Base-by-base conservation (phyloP, 176 grass and related monocot species). In the Poa pratensis region DNA sequence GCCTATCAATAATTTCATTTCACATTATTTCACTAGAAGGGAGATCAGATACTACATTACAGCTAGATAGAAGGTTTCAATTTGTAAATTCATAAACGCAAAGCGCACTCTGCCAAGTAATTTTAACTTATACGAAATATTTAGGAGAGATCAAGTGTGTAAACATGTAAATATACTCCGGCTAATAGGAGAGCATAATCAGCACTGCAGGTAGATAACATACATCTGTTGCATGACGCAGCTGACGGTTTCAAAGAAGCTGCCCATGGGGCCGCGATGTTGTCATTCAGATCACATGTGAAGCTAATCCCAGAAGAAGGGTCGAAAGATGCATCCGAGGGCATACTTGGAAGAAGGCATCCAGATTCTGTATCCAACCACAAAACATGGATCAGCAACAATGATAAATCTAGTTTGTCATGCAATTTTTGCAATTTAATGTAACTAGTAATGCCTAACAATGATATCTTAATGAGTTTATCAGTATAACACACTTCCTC, bases 241-340 rank as follows among this genome's bases (percentile, higher is more conserved):
- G 93, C 76, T 39, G 93, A 69, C 72, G 86, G 73, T 79, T 94
- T 84, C 78, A 79, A 77, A 80, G 90, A 92, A 73, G 96, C 87
- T 80, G 93, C 86, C 96, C 96, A 98, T 78, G 96, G 96, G 28
- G 96, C 96, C 0, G 96, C 96, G 67, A 98, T 98, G 80, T 98
- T 98, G 72, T 98, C 96, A 90, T 98, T 98, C 88, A 98, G 84
- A 88, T 98, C 96, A 54, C 96, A 96, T 73, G 96, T 98, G 88
- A 98, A 98, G 70, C 96, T 98, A 76, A 98, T 90, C 58, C 96
- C 96, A 30, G 93, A 86, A 73, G 70, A 40, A 17, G 69, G 91
- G 67, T 98, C 96, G 20, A 99, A 89, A 3, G 93, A 96, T 80
- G 91, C 96, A 80, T 99, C 96, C 32, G 96, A 99, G 10, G 96